Base-by-base conservation (phyloP, 2,329 filamentous ascomycete genomes). In the Cladophialophora carrionii region DNA sequence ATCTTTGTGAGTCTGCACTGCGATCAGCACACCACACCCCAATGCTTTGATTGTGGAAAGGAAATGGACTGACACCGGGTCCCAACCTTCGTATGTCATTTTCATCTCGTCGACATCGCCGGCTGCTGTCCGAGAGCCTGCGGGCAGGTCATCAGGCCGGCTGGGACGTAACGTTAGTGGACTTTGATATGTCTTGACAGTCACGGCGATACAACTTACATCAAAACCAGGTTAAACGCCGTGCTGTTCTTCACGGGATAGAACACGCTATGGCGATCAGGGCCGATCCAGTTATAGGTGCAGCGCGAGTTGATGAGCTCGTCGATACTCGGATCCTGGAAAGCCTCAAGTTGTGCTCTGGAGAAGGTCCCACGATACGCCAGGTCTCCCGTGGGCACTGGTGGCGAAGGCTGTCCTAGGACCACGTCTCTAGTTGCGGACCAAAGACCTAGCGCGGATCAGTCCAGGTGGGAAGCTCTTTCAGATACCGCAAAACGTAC, bases 331-430 rank as follows among this genome's bases (percentile, higher is more conserved):
- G 43, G 53, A 20, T 65, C 59, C 9, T 65, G 49, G 8, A 65
- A 49, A 1, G 58, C 48, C 20, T 65, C 59, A 3, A 65, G 53
- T 29, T 55, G 46, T 24, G 4, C 63, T 43, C 58, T 37, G 24
- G 58, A 41, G 24, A 65, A 62, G 2, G 63, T 65, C 4, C 58
- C 59, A 1, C 63, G 54, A 71, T 85, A 86, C 3, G 84, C 84
- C 31, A 86, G 72, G 71, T 86, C 84, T 0, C 84, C 84, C 0
- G 84, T 86, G 54, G 80, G 77, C 10, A 77, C 72, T 1, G 83
- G 81, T 0, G 81, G 79, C 67, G 81, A 77, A 0, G 75, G 71
- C 14, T 74, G 72, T 2, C 78, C 78, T 8, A 84, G 69, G 14
- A 85, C 74, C 4, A 76, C 71, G 61, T 81, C 78, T 4, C 82